A percentile compares a stretch with the other conserved stretches of the same genome.
These are phyloP conservation scores for Wickerhamomyces rabaulensis DNA, from an alignment of 805 yeast genomes.

Conservation along the genomic window DNA sequence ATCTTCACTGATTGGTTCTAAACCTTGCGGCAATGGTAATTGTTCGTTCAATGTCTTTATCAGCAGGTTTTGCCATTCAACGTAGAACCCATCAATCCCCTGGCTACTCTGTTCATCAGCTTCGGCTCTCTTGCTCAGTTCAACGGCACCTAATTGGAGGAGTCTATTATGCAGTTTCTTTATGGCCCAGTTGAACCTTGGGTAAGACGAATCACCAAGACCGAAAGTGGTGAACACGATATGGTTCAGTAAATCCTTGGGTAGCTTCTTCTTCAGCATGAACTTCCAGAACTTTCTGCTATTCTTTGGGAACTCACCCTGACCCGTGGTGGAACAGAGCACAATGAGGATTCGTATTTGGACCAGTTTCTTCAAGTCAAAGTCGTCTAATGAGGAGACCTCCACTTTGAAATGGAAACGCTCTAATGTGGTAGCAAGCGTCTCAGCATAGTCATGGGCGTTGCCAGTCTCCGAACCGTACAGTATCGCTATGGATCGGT, in stretches of 20 bases:
- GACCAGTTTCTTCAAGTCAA: slow-evolving; percentile 48
- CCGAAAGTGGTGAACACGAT: slow-evolving; percentile 74
- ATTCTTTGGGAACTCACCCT: slow-evolving; percentile 86
- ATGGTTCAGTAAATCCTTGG: slow-evolving; percentile 56
- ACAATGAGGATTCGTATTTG: slow-evolving; percentile 45
- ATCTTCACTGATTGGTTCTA: slow-evolving; percentile 27
- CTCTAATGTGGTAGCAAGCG: slow-evolving; percentile 50
- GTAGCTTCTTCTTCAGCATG: slow-evolving; percentile 59
- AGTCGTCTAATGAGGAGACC: slow-evolving; percentile 54
- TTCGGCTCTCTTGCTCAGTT: slow-evolving; percentile 71
- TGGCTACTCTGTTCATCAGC: slow-evolving; percentile 82
- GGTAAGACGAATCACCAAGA: slow-evolving; percentile 89
- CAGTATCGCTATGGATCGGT: slow-evolving; percentile 48
- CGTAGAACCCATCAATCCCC: slow-evolving; percentile 70
- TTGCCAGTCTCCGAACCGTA: slow-evolving; percentile 95
- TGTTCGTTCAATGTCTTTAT: slow-evolving; percentile 29
- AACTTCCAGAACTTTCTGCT: slow-evolving; percentile 70
- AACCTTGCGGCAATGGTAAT: slow-evolving; percentile 31
- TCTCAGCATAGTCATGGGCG: slow-evolving; percentile 76
- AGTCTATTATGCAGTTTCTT: slow-evolving; percentile 76
- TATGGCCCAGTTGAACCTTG: slow-evolving; percentile 83
- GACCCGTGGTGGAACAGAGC: slow-evolving; percentile 89
- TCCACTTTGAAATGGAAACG: slow-evolving; percentile 45
- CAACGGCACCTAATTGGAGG: slow-evolving; percentile 74
- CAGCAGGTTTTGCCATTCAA: slow-evolving; percentile 62